Evolutionary conservation across 768 basidiomycete genomes (phyloP).

Genomic region (Daedaleopsis sinensis): DNA sequence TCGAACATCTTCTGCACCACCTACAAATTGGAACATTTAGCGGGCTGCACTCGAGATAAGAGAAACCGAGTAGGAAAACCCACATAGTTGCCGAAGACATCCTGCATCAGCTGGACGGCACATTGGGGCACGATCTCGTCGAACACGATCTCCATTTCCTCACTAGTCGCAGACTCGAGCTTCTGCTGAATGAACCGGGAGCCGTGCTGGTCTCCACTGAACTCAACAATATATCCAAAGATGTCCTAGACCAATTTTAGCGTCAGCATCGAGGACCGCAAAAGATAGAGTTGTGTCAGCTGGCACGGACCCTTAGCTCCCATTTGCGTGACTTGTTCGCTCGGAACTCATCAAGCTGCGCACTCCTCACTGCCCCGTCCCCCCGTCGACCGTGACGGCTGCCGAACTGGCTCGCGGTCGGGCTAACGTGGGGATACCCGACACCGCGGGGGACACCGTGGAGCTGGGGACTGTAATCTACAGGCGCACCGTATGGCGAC

Average conservation of each 20-base stretch:
- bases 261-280: not conserved
- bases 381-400: slow-evolving; percentile 52
- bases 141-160: slow-evolving; percentile 80
- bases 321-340: slow-evolving; percentile 78
- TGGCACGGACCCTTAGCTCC: slow-evolving; percentile 67
- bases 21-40: slow-evolving; percentile 41
- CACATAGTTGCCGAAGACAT: slow-evolving; percentile 97
- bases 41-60: not conserved
- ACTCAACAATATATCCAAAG: slow-evolving; percentile 83
- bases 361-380: slow-evolving; percentile 57
- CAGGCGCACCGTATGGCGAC: slow-evolving; percentile 44
- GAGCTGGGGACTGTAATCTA: slow-evolving; percentile 54
- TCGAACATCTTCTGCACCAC: slow-evolving; percentile 95
- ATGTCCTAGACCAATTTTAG: slow-evolving; percentile 64
- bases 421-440: slow-evolving; percentile 17
- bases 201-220: slow-evolving; percentile 94
- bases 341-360: slow-evolving; percentile 84
- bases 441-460: slow-evolving; percentile 32
- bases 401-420: slow-evolving; percentile 27
- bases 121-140: slow-evolving; percentile 85
- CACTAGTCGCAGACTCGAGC: slow-evolving; percentile 72
- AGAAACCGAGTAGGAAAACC: slow-evolving; percentile 30
- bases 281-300: slow-evolving; percentile 14
- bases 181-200: slow-evolving; percentile 96
- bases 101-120: slow-evolving; percentile 77